Base-by-base conservation (phyloP, 257 asterid genomes). In the Gynochthodes officinalis region DNA sequence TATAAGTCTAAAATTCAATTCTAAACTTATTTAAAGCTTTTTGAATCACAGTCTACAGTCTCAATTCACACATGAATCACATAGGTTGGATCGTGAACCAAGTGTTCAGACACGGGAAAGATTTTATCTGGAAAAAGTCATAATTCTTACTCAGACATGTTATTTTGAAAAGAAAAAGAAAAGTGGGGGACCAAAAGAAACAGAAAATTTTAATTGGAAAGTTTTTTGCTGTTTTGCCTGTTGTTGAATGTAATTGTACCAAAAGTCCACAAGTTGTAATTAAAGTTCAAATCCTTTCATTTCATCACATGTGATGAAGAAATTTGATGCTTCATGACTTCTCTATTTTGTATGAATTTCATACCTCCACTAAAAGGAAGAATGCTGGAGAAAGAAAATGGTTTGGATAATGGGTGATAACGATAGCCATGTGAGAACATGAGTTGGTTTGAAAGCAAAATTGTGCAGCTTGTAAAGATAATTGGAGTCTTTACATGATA, bases 81-180 rank as follows among this genome's bases (percentile, higher is more conserved):
- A 6, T 19, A 14, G 33, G 35, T n/a, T 21, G 32, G 44, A 28
- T 27, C 30, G 33, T 49, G 5, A 5, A 28, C 16, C 27, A 16
- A 12, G 33, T 30, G 43, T 9, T 32, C 61, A 69, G 23, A 50
- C 19, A 25, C 7, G 33, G 32, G 49, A 50, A 33, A 69, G 35
- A 69, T 69, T 23, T 3, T 49, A 50, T 50, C 4, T 68, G 49
- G 63, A 50, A 52, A 49, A 69, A 50, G 19, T 32, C 63, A n/a
- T 33, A 12, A 55, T 69, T 50, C 30, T 52, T 37, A 69, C 7
- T 35, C n/a, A 7, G 5, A 27, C 14, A 48, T 67, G 16, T 4
- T 39, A 33, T 69, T 11, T 33, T 32, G 16, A 21, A 50, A 35
- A 21, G 25, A 12, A 39, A 58, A 28, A 14, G 32, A 21, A 6